Evolutionary conservation across 768 basidiomycete genomes (phyloP).

Genomic region (Rhodotorula babjevae): DNA sequence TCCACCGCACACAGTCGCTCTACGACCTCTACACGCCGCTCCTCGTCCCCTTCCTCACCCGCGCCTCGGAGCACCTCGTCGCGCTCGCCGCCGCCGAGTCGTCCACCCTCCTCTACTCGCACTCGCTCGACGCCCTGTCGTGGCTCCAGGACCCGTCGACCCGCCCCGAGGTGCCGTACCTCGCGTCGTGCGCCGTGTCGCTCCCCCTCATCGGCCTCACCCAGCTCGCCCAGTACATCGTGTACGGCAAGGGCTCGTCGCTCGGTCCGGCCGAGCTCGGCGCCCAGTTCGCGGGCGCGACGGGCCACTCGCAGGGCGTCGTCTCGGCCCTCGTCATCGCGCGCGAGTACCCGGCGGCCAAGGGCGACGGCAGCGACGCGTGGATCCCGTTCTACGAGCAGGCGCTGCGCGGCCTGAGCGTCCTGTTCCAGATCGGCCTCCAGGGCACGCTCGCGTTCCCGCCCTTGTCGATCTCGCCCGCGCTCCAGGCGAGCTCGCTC

Average conservation of each 20-base stretch:
- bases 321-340: conserved; percentile 87
- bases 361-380: conserved; percentile 24
- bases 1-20: conserved; percentile 84
- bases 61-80: conserved; percentile 59
- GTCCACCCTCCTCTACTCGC: conserved; percentile 57
- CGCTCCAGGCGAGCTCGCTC: conserved; percentile 76
- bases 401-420: conserved; percentile 74
- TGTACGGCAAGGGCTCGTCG: conserved; percentile 58
- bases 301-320: conserved; percentile 96
- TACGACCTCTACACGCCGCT: conserved; percentile 89
- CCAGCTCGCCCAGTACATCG: conserved; percentile 88
- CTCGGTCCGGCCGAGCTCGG: conserved; percentile 57
- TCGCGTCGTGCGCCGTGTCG: conserved; percentile 88
- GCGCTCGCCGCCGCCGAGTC: conserved; percentile 52
- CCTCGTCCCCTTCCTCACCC: conserved; percentile 65
- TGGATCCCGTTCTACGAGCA: conserved; percentile 67
- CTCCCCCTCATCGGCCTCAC: conserved; percentile 94
- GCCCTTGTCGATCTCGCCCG: conserved; percentile 77
- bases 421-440: conserved; percentile 88
- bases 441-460: conserved; percentile 95
- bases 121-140: conserved; percentile 72
- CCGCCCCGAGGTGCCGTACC: conserved; percentile 75
- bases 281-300: conserved; percentile 70
- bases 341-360: conserved; percentile 61
- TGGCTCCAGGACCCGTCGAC: conserved; percentile 72